Evolutionary conservation across 2,329 filamentous ascomycete genomes (phyloP), one percentile per base, ranked within the genome.

Genomic region (Capronia americana): DNA sequence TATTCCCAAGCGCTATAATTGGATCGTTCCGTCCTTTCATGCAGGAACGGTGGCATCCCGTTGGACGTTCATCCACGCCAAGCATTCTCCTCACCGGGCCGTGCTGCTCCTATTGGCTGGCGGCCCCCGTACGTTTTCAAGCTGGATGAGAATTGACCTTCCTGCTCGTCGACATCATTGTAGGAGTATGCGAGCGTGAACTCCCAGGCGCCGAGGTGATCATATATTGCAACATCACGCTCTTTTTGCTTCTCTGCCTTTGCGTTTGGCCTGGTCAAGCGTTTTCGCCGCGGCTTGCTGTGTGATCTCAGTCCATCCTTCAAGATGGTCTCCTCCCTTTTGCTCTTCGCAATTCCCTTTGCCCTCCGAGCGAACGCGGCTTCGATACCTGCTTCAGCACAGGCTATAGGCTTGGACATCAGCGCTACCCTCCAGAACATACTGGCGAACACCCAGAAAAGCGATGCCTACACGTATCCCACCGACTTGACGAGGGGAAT

Each of bases 401-500:
- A 63, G 3, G 67, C 67, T 41, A 50, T 66, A 54, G 68, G 65
- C 23, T 44, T 70, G 5, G 63, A 66, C 56, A 65, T 70, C 51
- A 61, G 61, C 11, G 24, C 26, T 4, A 48, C 57, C 0, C 65
- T 73, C 14, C 72, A 73, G 54, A 73, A 73, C 61, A 72, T 73
- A 34, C 63, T 73, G 28, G 60, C 64, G 38, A 73, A 72, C 57
- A 72, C 68, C 6, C 65, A 72, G 38, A 65, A 65, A 51, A 71
- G 66, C 58, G 50, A 67, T 30, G 59, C 57, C 32, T 73, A 73
- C 55, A 70, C 65, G 1, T 79, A 78, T 73, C 74, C 73, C 26
- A 76, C 78, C 7, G 75, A 79, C 62, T 76, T 79, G 68, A 79
- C 76, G 44, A 73, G 76, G 57, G 75, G 77, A 57, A 75, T 80